Base-by-base conservation (phyloP, 805 yeast species). In the Pichia heedii region DNA sequence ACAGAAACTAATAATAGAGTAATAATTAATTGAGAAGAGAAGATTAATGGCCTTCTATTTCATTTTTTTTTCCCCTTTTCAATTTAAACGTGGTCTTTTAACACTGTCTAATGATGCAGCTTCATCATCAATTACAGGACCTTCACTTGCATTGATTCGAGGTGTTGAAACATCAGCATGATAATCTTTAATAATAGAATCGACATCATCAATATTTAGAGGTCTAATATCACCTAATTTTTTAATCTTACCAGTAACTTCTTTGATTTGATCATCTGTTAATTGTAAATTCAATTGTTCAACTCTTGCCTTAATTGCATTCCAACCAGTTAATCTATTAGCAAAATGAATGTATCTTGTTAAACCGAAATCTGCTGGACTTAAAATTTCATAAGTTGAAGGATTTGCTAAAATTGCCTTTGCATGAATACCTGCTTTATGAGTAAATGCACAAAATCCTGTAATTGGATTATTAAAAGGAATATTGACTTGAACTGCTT, bases 381-480 rank as follows among this genome's bases (percentile, higher is more conserved):
- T 84, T 63, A 90, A 75, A 60, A 90, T 90, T 73, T 90, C 98
- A 66, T 90, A 90, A n/a, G 97, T 93, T 38, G 96, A 87, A 50
- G 98, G 98, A 70, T 90, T 93, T 46, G 98, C 98, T 53, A 90
- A 77, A 55, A 90, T 90, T 45, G 97, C 97, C 75, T 93, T 90
- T 58, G 98, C 97, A 66, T 90, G 98, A 63, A 90, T 89, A 68
- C 98, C 98, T 46, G 98, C 98, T 76, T 90, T 90, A 73, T 90
- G 98, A 47, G 98, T 90, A 72, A 90, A 90, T 37, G 98, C 98
- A 74, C 97, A 93, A 82, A 93, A 93, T 29, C 98, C 98, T 35
- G 98, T 90, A 66, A 90, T 87, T 56, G 97, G 97, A 73, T 90
- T 90, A 76, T 90, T 90, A 76, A 90, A 90, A 47, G 98, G 98